Percentiles rank a stretch among this genome's conserved stretches.
Evolutionary conservation across 2,329 filamentous ascomycete species (phyloP).

Genomic region (Cyphellophora attinorum): DNA sequence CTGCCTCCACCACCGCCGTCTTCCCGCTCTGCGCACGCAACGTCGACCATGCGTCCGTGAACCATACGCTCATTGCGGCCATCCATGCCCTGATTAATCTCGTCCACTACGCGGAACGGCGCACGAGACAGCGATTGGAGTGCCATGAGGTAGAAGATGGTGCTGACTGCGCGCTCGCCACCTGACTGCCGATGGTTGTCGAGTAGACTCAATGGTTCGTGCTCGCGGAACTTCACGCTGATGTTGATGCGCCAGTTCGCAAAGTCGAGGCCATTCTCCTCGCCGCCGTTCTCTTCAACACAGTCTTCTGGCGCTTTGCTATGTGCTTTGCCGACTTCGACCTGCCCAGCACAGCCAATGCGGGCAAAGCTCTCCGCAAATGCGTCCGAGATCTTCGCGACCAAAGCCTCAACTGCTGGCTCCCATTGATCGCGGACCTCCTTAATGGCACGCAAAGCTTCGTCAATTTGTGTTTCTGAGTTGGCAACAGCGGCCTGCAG

Average conservation of each 20-base stretch:
- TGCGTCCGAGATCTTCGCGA: slow-evolving; percentile 74
- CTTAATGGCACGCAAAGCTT: slow-evolving; percentile 46
- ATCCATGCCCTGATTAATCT: slow-evolving; percentile 99
- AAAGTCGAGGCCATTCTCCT: slow-evolving; percentile 62
- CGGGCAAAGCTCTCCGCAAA: slow-evolving; percentile 90
- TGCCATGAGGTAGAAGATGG: slow-evolving; percentile 98
- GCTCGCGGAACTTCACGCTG: slow-evolving; percentile 84
- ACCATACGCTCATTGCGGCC: slow-evolving; percentile 97
- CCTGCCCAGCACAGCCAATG: slow-evolving; percentile 89
- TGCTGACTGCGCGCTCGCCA: slow-evolving; percentile 90
- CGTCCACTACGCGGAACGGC: slow-evolving; percentile 95
- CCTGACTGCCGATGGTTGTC: slow-evolving; percentile 91
- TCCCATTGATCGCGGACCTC: slow-evolving; percentile 67
- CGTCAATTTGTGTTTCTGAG: slow-evolving; percentile 31
- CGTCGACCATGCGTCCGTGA: slow-evolving; percentile 95
- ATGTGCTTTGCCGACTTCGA: slow-evolving; percentile 65
- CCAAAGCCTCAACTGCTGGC: slow-evolving; percentile 66
- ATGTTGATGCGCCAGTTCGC: slow-evolving; percentile 91
- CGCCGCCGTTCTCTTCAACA: slow-evolving; percentile 15
- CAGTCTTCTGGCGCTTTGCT: slow-evolving; percentile 18
- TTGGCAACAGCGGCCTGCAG: slow-evolving; percentile 29
- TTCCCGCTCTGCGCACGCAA: slow-evolving; percentile 70
- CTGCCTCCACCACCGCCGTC: slow-evolving; percentile 33
- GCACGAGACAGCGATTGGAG: slow-evolving; percentile 87
- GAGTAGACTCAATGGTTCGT: slow-evolving; percentile 73